Base-by-base conservation (phyloP, 2,329 filamentous ascomycete genomes). In the Aspergillus quadrilineatus region DNA sequence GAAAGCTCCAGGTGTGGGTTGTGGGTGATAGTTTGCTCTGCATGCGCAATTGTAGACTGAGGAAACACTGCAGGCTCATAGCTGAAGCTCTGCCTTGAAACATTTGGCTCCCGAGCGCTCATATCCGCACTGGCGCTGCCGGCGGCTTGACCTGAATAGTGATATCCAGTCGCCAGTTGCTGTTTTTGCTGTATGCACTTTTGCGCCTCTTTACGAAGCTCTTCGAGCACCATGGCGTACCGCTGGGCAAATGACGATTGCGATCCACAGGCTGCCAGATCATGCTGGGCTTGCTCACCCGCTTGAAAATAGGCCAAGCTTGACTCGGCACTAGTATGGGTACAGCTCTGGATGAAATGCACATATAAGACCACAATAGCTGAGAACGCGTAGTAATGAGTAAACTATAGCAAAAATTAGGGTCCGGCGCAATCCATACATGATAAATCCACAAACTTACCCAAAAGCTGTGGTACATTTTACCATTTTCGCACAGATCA, bases 291-390 rank as follows among this genome's bases (percentile, higher is more conserved):
- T 39, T 67, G 69, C 1, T 67, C 69, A 0, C 77, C 77, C 1
- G 72, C 73, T 12, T 67, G 58, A 15, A 79, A 72, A 29, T 73
- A 71, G 0, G 49, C 15, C 4, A 22, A 15, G 12, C n/a, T 34
- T 55, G 52, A 4, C 32, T 34, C 48, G 3, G n/a, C 65, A 57
- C 55, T 61, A 64, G 28, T 68, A 65, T 34, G 65, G 59, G 2
- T 66, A 60, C 3, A 63, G 57, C 4, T 65, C 42, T 77, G 77
- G 8, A 80, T 79, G 4, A 72, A 71, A 42, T 75, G 77, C 4
- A 80, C 72, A 54, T 80, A 80, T 2, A 80, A 64, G 1, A 79
- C 69, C 1, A 78, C 75, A 2, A 77, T 73, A 0, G 77, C 78
- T 10, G 69, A 77, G 44, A 79, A 80, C 1, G 73, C 76, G 51